Evolutionary conservation across 2,329 filamentous ascomycete species (phyloP).

Genomic region (Sporothrix humicola): DNA sequence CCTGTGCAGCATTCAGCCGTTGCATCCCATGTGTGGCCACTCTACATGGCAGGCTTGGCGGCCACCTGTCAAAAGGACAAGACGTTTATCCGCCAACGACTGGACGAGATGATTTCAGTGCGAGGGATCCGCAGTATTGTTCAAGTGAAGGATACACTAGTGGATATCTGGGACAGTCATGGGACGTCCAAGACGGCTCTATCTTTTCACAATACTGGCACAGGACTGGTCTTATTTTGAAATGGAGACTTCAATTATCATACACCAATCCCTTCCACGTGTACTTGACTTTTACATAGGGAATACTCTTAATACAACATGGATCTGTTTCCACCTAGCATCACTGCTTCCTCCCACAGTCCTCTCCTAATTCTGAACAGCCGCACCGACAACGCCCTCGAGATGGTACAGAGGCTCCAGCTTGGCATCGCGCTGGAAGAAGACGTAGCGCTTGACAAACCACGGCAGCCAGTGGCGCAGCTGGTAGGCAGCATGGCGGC

Average conservation of each 20-base stretch:
- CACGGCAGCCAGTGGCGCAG: conserved; percentile 61
- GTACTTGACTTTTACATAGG: too few relatives aligned
- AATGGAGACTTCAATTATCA: too few relatives aligned
- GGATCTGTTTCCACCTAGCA: too few relatives aligned
- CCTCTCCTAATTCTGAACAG: not conserved
- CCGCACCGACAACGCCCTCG: conserved; percentile 39
- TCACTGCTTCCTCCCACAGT: too few relatives aligned
- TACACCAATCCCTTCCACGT: too few relatives aligned
- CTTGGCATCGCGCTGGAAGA: conserved; percentile 55
- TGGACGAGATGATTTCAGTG: conserved; percentile 15
- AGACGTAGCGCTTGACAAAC: conserved; percentile 64
- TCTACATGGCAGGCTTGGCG: conserved; percentile 29
- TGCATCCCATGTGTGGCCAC: conserved; percentile 30
- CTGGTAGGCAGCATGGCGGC: conserved; percentile 63
- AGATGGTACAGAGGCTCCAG: conserved; percentile 55
- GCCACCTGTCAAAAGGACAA: not conserved
- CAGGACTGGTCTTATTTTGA: not conserved
- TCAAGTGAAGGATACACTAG: not conserved
- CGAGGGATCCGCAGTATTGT: conserved; percentile 14
- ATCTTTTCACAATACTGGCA: not conserved
- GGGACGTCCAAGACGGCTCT: too few relatives aligned
- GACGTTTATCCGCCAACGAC: conserved; percentile 1
- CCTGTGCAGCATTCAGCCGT: conserved; percentile 7
- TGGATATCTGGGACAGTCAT: not conserved
- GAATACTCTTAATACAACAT: too few relatives aligned